phyloP scores from a whole-genome alignment of 2,329 filamentous ascomycete genomes.

The Neopestalotiopsis sp. region DNA sequence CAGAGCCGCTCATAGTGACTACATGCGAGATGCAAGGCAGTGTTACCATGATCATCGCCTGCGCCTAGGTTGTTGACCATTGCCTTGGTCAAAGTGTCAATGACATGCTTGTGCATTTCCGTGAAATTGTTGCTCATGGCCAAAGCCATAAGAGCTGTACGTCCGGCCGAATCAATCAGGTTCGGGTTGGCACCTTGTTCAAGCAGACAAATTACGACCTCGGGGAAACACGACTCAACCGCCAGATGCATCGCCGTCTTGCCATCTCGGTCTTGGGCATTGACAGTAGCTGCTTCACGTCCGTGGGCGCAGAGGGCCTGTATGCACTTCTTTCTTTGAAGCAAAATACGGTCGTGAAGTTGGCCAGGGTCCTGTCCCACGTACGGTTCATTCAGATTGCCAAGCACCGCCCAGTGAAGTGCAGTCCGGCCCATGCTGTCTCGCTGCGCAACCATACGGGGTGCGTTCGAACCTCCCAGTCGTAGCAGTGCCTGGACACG shows the following conservation, averaged over 20 bases:
- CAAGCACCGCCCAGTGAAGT: neutral
- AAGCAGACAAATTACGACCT: neutral
- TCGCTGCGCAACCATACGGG: neutral
- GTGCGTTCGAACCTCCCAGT: neutral
- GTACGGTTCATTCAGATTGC: neutral
- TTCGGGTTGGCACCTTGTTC: neutral
- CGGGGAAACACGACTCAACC: neutral
- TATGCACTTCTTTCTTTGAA: neutral
- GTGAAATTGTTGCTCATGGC: neutral
- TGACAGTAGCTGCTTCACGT: neutral
- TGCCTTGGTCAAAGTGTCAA: neutral
- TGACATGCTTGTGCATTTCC: neutral
- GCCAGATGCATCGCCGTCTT: neutral
- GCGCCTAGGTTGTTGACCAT: neutral
- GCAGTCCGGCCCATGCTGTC: neutral
- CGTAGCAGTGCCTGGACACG: neutral
- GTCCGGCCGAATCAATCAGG: neutral
- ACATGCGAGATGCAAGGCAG: neutral
- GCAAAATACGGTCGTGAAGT: neutral
- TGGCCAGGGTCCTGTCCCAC: neutral
- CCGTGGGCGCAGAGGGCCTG: neutral
- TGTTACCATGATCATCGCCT: neutral
- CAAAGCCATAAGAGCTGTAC: neutral
- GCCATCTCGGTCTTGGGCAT: neutral
- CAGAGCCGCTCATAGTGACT: neutral